phyloP scores from a whole-genome alignment of 2,329 filamentous ascomycete species.

The Exophiala calicioides region DNA sequence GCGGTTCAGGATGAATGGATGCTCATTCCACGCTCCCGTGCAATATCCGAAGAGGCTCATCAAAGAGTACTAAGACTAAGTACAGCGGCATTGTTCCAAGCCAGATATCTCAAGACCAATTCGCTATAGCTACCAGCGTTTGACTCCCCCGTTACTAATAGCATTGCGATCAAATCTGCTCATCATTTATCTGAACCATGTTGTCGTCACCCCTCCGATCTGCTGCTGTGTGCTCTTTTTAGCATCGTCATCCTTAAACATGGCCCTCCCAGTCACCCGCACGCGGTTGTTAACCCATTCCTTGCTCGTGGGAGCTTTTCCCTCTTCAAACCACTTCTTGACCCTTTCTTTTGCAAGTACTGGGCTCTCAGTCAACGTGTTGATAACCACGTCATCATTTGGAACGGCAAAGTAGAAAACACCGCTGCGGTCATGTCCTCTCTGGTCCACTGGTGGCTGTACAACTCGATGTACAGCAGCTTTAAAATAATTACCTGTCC shows the following conservation, averaged over 20 bases:
- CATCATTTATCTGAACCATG: conserved; percentile 9
- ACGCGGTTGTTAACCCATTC: conserved; percentile 1
- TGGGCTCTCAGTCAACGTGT: conserved; percentile 7
- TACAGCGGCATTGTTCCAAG: too few species aligned
- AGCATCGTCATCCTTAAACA: conserved; percentile 3
- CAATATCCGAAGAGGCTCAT: too few species aligned
- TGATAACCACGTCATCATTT: conserved; percentile 44
- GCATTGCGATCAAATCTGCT: too few species aligned
- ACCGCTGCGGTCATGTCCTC: conserved; percentile 9
- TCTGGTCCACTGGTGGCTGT: conserved; percentile 7
- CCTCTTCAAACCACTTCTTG: conserved; percentile 7
- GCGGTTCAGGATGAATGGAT: too few species aligned
- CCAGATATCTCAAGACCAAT: too few species aligned
- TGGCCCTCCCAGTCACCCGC: not conserved
- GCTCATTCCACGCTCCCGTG: too few species aligned
- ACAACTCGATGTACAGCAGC: conserved; percentile 10
- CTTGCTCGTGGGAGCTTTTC: conserved; percentile 3
- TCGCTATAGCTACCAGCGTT: too few species aligned
- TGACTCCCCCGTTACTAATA: too few species aligned
- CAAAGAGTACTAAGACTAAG: too few species aligned
- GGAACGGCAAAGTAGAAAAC: conserved; percentile 31
- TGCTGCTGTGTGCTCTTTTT: conserved; percentile 1
- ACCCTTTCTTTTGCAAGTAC: conserved; percentile 6
- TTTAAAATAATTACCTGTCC: conserved; percentile 48
- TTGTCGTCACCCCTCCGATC: conserved; percentile 8